A percentile compares a stretch with the other conserved stretches of the same genome.
These are phyloP conservation scores for Boeremia lycopersici DNA, from an alignment of 2,329 filamentous ascomycete genomes.

Conservation along the genomic window DNA sequence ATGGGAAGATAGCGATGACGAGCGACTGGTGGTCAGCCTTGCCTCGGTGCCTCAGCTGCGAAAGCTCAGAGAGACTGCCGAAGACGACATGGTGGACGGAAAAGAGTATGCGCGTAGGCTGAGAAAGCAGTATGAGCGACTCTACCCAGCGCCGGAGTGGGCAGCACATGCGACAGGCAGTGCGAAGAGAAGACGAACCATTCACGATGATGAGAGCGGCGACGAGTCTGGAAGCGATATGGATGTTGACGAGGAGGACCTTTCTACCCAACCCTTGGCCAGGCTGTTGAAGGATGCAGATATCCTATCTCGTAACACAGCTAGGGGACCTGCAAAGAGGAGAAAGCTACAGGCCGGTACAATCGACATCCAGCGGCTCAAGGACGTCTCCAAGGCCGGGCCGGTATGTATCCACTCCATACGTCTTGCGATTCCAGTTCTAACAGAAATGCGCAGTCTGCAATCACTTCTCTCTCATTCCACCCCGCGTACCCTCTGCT, in stretches of 20 bases:
- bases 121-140: constrained; percentile 73
- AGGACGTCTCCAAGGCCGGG: constrained; percentile 81
- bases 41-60: constrained; percentile 75
- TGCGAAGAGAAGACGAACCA: constrained; percentile 56
- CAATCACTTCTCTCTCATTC: constrained; percentile 84
- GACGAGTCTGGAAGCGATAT: constrained; percentile 63
- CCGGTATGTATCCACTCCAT: constrained; percentile 54
- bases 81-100: constrained; percentile 85
- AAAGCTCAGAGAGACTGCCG: constrained; percentile 80
- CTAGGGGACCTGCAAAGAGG: constrained; percentile 60
- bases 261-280: constrained; percentile 78
- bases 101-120: constrained; percentile 83
- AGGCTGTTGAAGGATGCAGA: constrained; percentile 77
- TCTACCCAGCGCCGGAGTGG: constrained; percentile 69
- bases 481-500: constrained; percentile 88
- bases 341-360: constrained; percentile 83
- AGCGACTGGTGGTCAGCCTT: constrained; percentile 82
- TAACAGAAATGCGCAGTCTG: constrained; percentile 54
- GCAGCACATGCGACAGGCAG: constrained; percentile 54
- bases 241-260: constrained; percentile 53
- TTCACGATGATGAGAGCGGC: constrained; percentile 48
- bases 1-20: constrained; percentile 97
- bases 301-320: constrained; percentile 63
- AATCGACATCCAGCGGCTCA: constrained; percentile 85
- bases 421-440: constrained; percentile 3